These are phyloP conservation scores for Pleurotus citrinopileatus DNA, from an alignment of 768 basidiomycete genomes.

Conservation along the genomic window DNA sequence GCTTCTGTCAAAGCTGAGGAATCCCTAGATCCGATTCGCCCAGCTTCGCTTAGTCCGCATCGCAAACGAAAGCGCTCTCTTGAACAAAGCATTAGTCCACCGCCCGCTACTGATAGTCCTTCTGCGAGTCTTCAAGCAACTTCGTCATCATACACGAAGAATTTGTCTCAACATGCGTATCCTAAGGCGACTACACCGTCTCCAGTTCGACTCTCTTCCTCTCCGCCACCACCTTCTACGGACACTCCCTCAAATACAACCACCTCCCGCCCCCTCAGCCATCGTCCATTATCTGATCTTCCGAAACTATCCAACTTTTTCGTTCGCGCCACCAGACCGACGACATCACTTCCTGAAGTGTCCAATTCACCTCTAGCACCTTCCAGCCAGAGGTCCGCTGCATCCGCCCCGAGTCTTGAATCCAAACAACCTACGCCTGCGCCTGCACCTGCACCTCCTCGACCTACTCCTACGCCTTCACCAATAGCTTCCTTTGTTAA, in stretches of 20 bases:
- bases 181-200: no score
- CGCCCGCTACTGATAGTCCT: no score
- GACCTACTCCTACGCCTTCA: not conserved
- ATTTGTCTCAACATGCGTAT: not conserved
- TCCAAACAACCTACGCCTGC: not conserved
- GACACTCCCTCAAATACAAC: not conserved
- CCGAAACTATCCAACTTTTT: constrained; percentile 3
- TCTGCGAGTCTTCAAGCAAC: no score
- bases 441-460: not conserved
- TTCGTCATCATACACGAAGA: not conserved
- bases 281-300: not conserved
- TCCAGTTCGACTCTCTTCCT: not conserved
- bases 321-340: not conserved
- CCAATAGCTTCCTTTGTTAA: no score
- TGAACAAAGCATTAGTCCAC: not conserved
- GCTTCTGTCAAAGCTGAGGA: not conserved
- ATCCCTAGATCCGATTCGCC: not conserved
- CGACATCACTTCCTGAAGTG: not conserved
- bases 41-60: not conserved
- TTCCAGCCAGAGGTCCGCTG: no score
- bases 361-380: not conserved
- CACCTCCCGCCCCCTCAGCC: not conserved
- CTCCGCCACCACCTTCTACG: not conserved
- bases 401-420: no score
- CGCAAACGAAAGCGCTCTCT: constrained; percentile 7